A percentile compares a stretch with the other conserved stretches of the same genome.
Evolutionary conservation across 2,329 filamentous ascomycete genomes (phyloP).

Genomic region (Fusarium equiseti): DNA sequence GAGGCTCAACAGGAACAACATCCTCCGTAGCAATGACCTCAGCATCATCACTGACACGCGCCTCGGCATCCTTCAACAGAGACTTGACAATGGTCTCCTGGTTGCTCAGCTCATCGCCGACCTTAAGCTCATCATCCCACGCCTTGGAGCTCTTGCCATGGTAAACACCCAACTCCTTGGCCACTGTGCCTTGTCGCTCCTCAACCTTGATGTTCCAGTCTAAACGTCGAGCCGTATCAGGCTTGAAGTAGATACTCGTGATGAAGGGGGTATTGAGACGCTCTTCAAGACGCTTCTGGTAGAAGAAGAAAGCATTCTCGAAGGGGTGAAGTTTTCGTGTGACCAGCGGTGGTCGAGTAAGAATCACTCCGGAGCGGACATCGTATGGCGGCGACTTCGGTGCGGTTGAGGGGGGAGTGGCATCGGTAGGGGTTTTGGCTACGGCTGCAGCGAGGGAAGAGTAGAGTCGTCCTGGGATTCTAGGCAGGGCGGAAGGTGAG

Average conservation of each 20-base stretch:
- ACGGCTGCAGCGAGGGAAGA: constrained; percentile 49
- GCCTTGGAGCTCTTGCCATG: constrained; percentile 75
- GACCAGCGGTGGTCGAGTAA: constrained; percentile 88
- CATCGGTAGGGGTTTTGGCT: constrained; percentile 32
- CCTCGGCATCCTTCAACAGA: constrained; percentile 81
- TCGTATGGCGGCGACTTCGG: constrained; percentile 55
- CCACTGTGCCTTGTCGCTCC: constrained; percentile 78
- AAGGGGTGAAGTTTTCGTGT: constrained; percentile 88
- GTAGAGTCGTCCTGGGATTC: constrained; percentile 52
- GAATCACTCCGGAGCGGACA: constrained; percentile 76
- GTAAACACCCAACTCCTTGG: constrained; percentile 88
- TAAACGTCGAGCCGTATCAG: constrained; percentile 82
- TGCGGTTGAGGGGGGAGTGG: constrained; percentile 38
- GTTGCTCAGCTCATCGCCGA: constrained; percentile 76
- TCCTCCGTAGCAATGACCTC: constrained; percentile 69
- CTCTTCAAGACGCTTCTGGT: constrained; percentile 97
- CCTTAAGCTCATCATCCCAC: constrained; percentile 92
- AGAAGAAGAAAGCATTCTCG: constrained; percentile 94
- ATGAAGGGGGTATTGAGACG: constrained; percentile 88
- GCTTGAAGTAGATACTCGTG: constrained; percentile 94
- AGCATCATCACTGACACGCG: constrained; percentile 69
- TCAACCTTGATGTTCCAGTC: constrained; percentile 91
- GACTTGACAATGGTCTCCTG: constrained; percentile 74
- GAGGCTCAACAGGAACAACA: constrained; percentile 76
- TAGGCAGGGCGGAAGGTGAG: constrained; percentile 40